A percentile compares a stretch with the other conserved stretches of the same genome.
phyloP scores from a whole-genome alignment of 441 rosid species.

The Hura crepitans region DNA sequence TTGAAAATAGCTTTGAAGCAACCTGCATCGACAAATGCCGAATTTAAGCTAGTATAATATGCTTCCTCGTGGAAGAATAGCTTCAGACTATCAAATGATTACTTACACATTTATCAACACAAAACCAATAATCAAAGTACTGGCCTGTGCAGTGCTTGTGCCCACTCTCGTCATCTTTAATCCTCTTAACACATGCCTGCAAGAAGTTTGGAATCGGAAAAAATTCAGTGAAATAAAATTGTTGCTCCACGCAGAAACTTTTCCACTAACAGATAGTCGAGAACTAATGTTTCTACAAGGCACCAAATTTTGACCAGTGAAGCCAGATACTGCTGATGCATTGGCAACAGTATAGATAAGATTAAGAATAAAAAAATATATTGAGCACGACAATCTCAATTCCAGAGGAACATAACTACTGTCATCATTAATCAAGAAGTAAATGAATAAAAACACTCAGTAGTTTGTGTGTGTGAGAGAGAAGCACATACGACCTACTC shows the following conservation, averaged over 20 bases:
- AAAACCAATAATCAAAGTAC: constrained; percentile 53
- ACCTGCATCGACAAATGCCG: constrained; percentile 39
- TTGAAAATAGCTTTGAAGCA: constrained; percentile 42
- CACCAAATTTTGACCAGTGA: too few relatives aligned
- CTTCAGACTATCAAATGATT: background rate
- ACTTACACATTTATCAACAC: constrained; percentile 60
- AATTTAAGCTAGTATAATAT: constrained; percentile 2
- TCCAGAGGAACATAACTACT: background rate
- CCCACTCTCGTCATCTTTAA: constrained; percentile 40
- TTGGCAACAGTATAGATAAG: too few relatives aligned
- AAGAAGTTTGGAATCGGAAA: background rate
- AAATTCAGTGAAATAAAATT: background rate
- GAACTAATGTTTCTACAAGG: background rate
- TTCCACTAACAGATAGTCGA: background rate
- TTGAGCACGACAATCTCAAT: background rate
- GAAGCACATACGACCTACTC: too few relatives aligned
- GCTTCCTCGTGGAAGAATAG: background rate
- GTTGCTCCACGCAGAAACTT: background rate
- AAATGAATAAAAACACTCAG: background rate
- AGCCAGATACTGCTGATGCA: too few relatives aligned
- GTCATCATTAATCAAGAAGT: background rate
- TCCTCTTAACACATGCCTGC: constrained; percentile 60
- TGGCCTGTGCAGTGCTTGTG: constrained; percentile 64
- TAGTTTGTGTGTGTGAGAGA: background rate
- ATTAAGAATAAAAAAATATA: too few relatives aligned